These are phyloP conservation scores for Peronospora destructor DNA, from an alignment of 352 stramenopile species.

Conservation along the genomic window DNA sequence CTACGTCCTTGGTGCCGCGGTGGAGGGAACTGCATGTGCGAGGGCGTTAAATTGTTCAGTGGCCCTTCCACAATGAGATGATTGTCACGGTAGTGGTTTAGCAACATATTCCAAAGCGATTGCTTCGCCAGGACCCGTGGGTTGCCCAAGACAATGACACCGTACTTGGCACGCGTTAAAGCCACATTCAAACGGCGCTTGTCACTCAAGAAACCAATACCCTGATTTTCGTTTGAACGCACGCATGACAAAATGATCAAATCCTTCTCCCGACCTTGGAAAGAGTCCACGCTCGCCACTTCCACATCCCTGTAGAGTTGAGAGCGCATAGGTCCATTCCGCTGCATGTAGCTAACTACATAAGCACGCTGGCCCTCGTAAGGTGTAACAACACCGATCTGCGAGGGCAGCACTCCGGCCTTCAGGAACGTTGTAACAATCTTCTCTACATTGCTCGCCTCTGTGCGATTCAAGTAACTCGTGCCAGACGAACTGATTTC, in stretches of 20 bases:
- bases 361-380: constrained; percentile 98
- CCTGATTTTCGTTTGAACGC: constrained; percentile 97
- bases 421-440: constrained; percentile 96
- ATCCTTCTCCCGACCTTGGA: constrained; percentile 99
- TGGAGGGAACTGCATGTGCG: constrained; percentile 95
- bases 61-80: constrained; percentile 93
- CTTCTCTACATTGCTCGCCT: constrained; percentile 97
- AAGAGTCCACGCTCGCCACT: constrained; percentile 98
- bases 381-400: constrained; percentile 96
- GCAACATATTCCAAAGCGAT: constrained; percentile 92
- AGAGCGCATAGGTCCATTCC: constrained; percentile 89
- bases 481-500: constrained; percentile 97
- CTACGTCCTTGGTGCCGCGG: constrained; percentile 39
- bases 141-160: constrained; percentile 98
- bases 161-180: constrained; percentile 96
- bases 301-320: constrained; percentile 97
- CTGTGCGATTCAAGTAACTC: constrained; percentile 97
- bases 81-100: constrained; percentile 97
- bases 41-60: constrained; percentile 94
- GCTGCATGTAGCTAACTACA: constrained; percentile 96
- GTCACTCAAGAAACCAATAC: constrained; percentile 98
- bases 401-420: constrained; percentile 81
- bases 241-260: constrained; percentile 98
- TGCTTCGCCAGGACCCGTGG: constrained; percentile 96
- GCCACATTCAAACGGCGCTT: constrained; percentile 97